These are phyloP conservation scores for Hsuehochloa calcarea DNA, from an alignment of 176 grass and related monocot species.

Conservation along the genomic window DNA sequence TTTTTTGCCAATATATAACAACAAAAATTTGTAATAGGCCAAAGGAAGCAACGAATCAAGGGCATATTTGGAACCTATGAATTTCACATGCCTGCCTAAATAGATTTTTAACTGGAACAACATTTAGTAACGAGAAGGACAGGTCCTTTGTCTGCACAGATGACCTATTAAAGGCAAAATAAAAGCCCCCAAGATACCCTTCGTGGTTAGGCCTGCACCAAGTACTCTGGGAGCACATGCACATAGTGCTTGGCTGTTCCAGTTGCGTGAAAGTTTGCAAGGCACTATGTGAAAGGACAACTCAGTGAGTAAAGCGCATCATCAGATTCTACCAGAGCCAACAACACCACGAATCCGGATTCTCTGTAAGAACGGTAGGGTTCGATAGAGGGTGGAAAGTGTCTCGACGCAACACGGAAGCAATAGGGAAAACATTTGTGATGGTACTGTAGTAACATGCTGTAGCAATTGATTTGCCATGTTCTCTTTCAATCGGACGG, in stretches of 20 bases:
- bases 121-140: neutral
- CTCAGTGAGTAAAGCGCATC: neutral
- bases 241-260: constrained; percentile 28
- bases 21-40: neutral
- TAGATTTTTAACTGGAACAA: neutral
- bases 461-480: too few relatives aligned
- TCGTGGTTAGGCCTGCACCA: neutral
- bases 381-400: too few relatives aligned
- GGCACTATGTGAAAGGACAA: constrained; percentile 15
- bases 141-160: constrained; percentile 29
- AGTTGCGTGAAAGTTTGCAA: neutral
- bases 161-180: neutral
- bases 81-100: neutral
- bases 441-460: too few relatives aligned
- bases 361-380: too few relatives aligned
- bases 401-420: too few relatives aligned
- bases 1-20: neutral
- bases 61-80: neutral
- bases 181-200: neutral
- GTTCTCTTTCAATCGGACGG: too few relatives aligned
- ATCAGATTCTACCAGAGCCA: neutral
- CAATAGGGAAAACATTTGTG: too few relatives aligned
- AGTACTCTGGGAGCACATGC: constrained; percentile 14
- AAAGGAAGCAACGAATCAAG: neutral
- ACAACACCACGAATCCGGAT: too few relatives aligned